These are phyloP conservation scores for Croton laevigatus DNA, from an alignment of 441 rosid genomes.

Conservation along the genomic window DNA sequence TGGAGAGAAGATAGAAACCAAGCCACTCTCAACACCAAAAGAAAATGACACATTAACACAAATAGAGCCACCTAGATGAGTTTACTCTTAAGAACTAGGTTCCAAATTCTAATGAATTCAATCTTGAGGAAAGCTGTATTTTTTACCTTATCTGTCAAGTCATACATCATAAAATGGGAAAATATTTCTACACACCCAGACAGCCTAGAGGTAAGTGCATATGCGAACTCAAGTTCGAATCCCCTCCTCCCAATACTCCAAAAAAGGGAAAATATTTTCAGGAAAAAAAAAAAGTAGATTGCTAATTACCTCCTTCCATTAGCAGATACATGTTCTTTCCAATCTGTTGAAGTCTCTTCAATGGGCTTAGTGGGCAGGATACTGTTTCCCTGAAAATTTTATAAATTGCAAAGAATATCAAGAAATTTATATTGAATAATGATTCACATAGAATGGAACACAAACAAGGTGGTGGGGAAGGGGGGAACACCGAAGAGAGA, in stretches of 20 bases:
- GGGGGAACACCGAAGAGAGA: neutral
- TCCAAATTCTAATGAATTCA: neutral
- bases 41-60: neutral
- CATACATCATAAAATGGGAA: constrained; percentile 2
- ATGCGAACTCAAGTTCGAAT: no score
- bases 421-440: constrained; percentile 13
- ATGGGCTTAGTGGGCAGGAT: constrained; percentile 38
- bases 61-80: neutral
- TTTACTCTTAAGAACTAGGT: neutral
- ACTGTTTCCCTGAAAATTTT: constrained; percentile 43
- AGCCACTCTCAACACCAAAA: neutral
- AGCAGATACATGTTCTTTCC: constrained; percentile 79
- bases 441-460: constrained; percentile 16
- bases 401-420: constrained; percentile 21
- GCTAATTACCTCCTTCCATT: constrained; percentile 66
- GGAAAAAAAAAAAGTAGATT: constrained; percentile 10
- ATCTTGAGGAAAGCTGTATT: neutral
- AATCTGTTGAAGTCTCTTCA: constrained; percentile 46
- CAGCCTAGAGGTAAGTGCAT: neutral
- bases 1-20: neutral
- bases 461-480: neutral
- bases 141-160: neutral
- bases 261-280: no score
- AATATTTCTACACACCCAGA: neutral
- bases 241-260: no score